Base-by-base conservation (phyloP, 257 asterid species). In the Nicotiana benthamiana region DNA sequence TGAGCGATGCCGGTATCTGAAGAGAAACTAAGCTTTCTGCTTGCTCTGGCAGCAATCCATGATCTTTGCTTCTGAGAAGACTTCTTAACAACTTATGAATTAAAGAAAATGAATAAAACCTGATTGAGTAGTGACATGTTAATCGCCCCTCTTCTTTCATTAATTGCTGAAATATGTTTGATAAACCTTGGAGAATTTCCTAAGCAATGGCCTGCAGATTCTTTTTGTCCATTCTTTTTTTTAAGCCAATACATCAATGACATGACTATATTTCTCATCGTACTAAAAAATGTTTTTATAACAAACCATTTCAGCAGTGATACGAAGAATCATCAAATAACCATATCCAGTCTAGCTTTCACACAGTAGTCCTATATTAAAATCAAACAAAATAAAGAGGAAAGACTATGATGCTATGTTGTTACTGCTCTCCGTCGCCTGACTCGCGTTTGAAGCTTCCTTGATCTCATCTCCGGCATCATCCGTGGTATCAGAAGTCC, bases 381-480 rank as follows among this genome's bases (percentile, higher is more conserved):
- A 70, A 43, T 40, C 77, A 85, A 32, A 32, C 22, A 77, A 60
- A 77, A 75, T 79, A 80, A 81, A 80, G 83, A 80, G 82, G 79
- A 81, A 84, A 83, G 60, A 68, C 70, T 79, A 75, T 78, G 67
- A 59, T 75, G 56, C 86, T 59, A 60, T 62, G 26, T 64, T 80
- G 48, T 87, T 80, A 87, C 88, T 88, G 85, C 67, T 85, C 87
- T 24, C 89, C 92, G 65, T 88, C 93, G 17, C 89, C 89, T 12
- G 86, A 84, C 30, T 84, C 93, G 18, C 79, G 83, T 85, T 91
- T 80, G 91, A 30, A 75, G 91, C 77, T 83, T 90, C 96, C 92
- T 82, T 90, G 86, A 90, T 87, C 87, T 91, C 96, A 70, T 90
- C 96, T 59, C 90, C 93, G 17, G 80, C 91, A 18, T 91, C 94